Evolutionary conservation across 306 rosid species (phyloP), one percentile per base, ranked within the genome.

Genomic region (Corylus heterophylla): DNA sequence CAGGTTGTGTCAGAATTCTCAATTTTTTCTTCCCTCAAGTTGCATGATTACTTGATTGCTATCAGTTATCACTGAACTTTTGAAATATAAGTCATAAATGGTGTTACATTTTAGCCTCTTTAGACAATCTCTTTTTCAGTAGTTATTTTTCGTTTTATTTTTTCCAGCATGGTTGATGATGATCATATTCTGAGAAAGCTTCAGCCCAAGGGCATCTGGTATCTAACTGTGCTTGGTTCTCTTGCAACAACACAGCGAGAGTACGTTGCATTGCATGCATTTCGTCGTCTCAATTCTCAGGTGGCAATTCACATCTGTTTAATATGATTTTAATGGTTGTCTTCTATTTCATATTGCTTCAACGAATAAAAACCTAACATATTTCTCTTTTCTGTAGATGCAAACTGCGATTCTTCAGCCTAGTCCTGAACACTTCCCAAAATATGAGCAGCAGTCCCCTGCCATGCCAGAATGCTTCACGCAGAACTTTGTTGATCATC

Each of bases 401-500:
- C 99, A 95, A 95, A 71, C 85, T 83, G 97, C 99, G 14, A 95
- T 95, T 77, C 99, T 95, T 76, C 97, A 88, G 82, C 98, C 99
- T 29, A 93, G 98, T 83, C 87, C 99, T 42, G 99, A 93, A 78
- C 99, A 93, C 83, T 95, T 95, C 75, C 99, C 99, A 54, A 93
- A 90, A 80, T 95, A 95, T 50, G 98, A 95, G 90, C 96, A 91
- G 81, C 97, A 91, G 79, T 80, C 88, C 71, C 99, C 98, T 42
- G 97, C 93, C 25, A 91, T 95, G 98, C 99, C 99, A 0, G 98
- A 95, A 63, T 95, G 99, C 84, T 90, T 95, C 90, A 95, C 99
- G 0, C 99, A 80, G 44, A 91, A 93, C 76, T 95, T 95, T 66
- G 85, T 88, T 77, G 99, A 95, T 62, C 69, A 95, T 89, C 86